phyloP scores from a whole-genome alignment of 345 rosid genomes.

The Lagerstroemia speciosa region DNA sequence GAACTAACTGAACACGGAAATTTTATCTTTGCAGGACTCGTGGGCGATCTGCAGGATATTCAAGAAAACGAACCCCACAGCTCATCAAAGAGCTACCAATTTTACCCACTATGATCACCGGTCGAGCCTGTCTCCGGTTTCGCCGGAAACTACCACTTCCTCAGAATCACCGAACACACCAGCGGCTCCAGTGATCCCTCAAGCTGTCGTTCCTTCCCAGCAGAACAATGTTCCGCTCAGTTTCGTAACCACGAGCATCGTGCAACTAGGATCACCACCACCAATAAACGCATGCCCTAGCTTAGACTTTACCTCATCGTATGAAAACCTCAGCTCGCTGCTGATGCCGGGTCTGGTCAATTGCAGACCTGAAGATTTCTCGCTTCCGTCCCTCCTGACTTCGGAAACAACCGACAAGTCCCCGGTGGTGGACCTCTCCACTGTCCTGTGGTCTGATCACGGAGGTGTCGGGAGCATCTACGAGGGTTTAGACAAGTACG shows the following conservation, averaged over 20 bases:
- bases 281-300: not conserved
- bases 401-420: not conserved
- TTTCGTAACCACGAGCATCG: not conserved
- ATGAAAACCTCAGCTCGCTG: not conserved
- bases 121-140: not conserved
- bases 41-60: slow-evolving; percentile 97
- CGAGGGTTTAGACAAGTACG: not conserved
- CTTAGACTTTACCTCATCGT: slow-evolving; percentile 1
- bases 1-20: not conserved
- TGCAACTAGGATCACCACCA: not conserved
- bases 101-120: slow-evolving; percentile 4
- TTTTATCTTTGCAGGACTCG: slow-evolving; percentile 49
- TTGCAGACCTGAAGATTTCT: not conserved
- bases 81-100: slow-evolving; percentile 53
- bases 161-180: not conserved
- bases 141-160: not conserved
- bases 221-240: not conserved
- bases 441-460: slow-evolving; percentile 39
- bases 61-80: slow-evolving; percentile 65
- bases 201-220: not conserved
- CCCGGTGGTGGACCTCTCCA: slow-evolving; percentile 12
- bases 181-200: not conserved
- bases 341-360: not conserved
- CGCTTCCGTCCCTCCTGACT: slow-evolving; percentile 3
- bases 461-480: slow-evolving; percentile 23